Base-by-base conservation (phyloP, 169 alveolate genomes). In the Plasmodium sp. region DNA sequence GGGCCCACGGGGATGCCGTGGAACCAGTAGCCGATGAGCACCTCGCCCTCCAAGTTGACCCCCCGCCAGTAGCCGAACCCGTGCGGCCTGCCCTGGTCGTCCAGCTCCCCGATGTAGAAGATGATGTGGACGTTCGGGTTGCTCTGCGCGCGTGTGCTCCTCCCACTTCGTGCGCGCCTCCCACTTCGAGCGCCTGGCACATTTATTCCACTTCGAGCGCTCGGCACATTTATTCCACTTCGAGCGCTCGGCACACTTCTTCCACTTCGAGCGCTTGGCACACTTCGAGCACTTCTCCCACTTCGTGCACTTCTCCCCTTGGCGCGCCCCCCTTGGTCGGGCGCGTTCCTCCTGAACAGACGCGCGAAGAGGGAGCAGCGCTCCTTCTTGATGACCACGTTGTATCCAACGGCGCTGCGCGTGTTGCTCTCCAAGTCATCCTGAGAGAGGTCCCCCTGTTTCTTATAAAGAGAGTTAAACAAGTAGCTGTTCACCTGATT, bases 1-100 rank as follows among this genome's bases (percentile, higher is more conserved):
- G 98, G 97, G 2, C 98, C 98, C 7, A 97, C 93, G 5, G 99
- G 99, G 45, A 71, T 79, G 31, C 98, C 99, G 74, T 96, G 93
- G 62, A 96, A 97, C 99, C 99, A 98, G 93, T 96, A 98, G 4
- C 99, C 99, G 18, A 97, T 97, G 18, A 98, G 72, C 33, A 96
- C 94, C 51, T 98, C 99, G 2, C 99, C 99, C 77, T 97, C 96
- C 33, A 86, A 93, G 43, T 93, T 93, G 33, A 96, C 96, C 7
- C 97, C 96, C 34, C 96, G 84, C 99, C 99, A 98, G 75, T 96
- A 84, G n/a, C 99, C 99, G 75, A 97, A 98, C 7, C 99, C 99
- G 85, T 98, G 98, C 1, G 99, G 99, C 41, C 96, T 93, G 10
- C 96, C 97, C 16, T 94, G 92, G 10, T 80, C 88, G 88, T 98